Base-by-base conservation (phyloP, 345 rosid species). In the Kandelia obovata region DNA sequence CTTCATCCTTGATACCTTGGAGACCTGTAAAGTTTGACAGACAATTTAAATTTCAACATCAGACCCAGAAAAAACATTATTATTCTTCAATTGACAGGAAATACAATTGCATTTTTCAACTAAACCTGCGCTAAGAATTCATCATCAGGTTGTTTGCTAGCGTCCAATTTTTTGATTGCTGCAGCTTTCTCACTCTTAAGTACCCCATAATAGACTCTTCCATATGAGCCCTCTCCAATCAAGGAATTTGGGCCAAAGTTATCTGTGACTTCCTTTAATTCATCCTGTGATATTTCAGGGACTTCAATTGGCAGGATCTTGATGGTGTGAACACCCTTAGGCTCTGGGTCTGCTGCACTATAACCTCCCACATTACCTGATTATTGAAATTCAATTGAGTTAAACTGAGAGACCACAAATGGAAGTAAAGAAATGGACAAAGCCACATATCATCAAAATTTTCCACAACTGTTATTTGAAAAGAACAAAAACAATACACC, bases 191-290 rank as follows among this genome's bases (percentile, higher is more conserved):
- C 95, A 80, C 79, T 88, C 71, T 81, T 85, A 61, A 90, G 84
- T 39, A 80, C 77, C 65, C 96, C 96, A 66, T 84, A 83, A 70
- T 88, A 92, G 13, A 89, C 96, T 78, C 95, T 85, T 79, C 96
- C 96, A 68, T 88, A 88, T 0, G 96, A 92, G 9, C 98, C 96
- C 79, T 92, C 98, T 25, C 96, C 96, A 57, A 92, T 87, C 76
- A 92, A 85, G 39, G 83, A 73, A 77, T 71, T 79, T 34, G 88
- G 74, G 60, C 95, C 87, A 75, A 83, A 89, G 68, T 89, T 85
- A 10, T 83, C 83, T 0, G 92, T 87, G 49, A 87, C 72, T 74
- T 87, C 96, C 77, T 76, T 85, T 47, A 89, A 70, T 69, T 89
- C 92, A 75, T 71, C 81, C 49, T 67, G 64, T 66, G 84, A 72